Evolutionary conservation across 352 stramenopile genomes (phyloP).

Genomic region (Phytophthora hibernalis): DNA sequence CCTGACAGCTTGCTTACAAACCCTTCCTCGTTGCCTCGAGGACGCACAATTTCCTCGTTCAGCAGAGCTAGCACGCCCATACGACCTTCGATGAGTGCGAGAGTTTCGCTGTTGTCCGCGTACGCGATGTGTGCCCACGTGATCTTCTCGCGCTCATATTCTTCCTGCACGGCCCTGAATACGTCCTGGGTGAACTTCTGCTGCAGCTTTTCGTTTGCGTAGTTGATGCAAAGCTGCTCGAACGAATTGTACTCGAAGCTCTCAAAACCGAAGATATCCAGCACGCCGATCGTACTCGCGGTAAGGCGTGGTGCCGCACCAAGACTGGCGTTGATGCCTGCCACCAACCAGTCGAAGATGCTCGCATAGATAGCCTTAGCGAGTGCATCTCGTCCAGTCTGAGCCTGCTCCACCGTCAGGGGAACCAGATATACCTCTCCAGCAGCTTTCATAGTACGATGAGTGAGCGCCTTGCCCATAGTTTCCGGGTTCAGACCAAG

Average conservation of each 20-base stretch:
- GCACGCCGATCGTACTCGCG: constrained; percentile 72
- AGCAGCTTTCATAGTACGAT: constrained; percentile 75
- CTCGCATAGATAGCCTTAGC: constrained; percentile 95
- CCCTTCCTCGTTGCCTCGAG: constrained; percentile 70
- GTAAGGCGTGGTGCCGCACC: constrained; percentile 31
- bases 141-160: constrained; percentile 75
- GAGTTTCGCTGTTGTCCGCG: constrained; percentile 78
- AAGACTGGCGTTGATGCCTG: constrained; percentile 85
- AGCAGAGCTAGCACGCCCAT: constrained; percentile 84
- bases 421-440: constrained; percentile 73
- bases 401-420: constrained; percentile 68
- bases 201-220: constrained; percentile 94
- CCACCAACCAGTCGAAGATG: constrained; percentile 97
- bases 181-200: constrained; percentile 88
- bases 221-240: constrained; percentile 97
- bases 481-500: constrained; percentile 56
- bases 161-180: constrained; percentile 70
- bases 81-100: constrained; percentile 77
- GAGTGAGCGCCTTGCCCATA: constrained; percentile 67
- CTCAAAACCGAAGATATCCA: constrained; percentile 93
- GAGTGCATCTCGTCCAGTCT: constrained; percentile 91
- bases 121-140: constrained; percentile 86
- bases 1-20: constrained; percentile 71
- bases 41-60: constrained; percentile 88
- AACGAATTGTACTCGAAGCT: constrained; percentile 91